phyloP scores from a whole-genome alignment of 2,329 filamentous ascomycete genomes.

The Aspergillus chevalieri region DNA sequence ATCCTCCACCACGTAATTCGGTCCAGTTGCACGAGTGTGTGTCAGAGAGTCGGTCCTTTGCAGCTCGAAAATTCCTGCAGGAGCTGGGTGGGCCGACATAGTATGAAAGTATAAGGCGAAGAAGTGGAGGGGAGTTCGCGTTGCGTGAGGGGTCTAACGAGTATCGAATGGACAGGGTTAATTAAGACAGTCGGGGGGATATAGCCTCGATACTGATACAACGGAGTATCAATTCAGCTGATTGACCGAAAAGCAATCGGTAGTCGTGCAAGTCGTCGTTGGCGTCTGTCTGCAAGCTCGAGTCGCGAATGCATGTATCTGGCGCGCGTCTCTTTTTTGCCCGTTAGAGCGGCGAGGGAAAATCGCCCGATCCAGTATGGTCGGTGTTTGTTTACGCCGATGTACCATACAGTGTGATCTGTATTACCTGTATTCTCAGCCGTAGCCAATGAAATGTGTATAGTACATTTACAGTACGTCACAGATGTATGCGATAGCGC shows the following conservation, averaged over 20 bases:
- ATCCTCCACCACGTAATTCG: conserved; percentile 14
- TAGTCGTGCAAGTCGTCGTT: not conserved
- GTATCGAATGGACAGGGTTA: not conserved
- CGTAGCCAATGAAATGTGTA: not conserved
- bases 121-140: not conserved
- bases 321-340: not conserved
- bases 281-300: not conserved
- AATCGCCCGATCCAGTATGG: conserved; percentile 7
- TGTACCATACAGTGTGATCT: not conserved
- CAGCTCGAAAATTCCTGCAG: conserved; percentile 20
- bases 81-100: conserved; percentile 23
- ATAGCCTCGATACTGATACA: too few species aligned
- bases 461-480: not conserved
- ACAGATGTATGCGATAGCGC: not conserved
- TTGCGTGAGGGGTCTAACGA: not conserved
- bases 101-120: conserved; percentile 1
- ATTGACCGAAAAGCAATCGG: not conserved
- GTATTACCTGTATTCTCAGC: not conserved
- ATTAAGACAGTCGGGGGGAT: too few species aligned
- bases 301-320: not conserved
- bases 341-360: conserved; percentile 4
- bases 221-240: too few species aligned
- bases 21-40: conserved; percentile 6
- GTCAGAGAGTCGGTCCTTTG: conserved; percentile 15
- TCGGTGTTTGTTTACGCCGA: conserved; percentile 6